Evolutionary conservation across 2,329 filamentous ascomycete species (phyloP).

Genomic region (Neopestalotiopsis sp.): DNA sequence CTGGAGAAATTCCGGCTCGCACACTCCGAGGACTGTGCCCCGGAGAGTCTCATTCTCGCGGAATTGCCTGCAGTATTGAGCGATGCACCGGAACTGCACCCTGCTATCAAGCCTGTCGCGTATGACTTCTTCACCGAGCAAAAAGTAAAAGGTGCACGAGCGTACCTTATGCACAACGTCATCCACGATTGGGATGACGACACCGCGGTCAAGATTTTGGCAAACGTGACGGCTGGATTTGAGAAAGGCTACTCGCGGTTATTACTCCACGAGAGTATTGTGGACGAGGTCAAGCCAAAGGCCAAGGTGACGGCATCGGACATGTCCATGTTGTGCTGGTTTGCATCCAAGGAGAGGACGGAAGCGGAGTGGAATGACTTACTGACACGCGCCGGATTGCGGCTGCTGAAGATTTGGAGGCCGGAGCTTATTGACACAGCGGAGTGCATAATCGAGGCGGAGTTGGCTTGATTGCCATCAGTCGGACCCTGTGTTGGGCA

Average conservation of each 20-base stretch:
- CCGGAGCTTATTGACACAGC: background rate
- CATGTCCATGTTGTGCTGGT: slow-evolving; percentile 40
- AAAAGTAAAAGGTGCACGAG: background rate
- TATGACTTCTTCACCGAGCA: background rate
- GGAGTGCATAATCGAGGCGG: background rate
- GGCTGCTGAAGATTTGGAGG: background rate
- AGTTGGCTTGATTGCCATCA: background rate
- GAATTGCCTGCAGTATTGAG: background rate
- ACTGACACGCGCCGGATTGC: background rate
- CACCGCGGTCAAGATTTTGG: background rate
- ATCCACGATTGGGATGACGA: background rate
- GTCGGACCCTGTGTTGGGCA: no score
- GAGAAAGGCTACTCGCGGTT: slow-evolving; percentile 41
- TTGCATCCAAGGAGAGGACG: slow-evolving; percentile 38
- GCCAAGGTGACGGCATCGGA: slow-evolving; percentile 39
- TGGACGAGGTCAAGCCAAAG: slow-evolving; percentile 35
- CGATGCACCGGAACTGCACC: background rate
- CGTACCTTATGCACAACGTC: background rate
- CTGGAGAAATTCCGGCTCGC: slow-evolving; percentile 38
- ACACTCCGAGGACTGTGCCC: slow-evolving; percentile 28
- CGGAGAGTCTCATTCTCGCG: background rate
- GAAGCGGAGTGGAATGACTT: slow-evolving; percentile 22
- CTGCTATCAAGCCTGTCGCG: background rate
- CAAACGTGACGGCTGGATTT: slow-evolving; percentile 29
- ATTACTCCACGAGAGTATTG: slow-evolving; percentile 42